Evolutionary conservation across 345 rosid genomes (phyloP).

Genomic region (Mangifera indica): DNA sequence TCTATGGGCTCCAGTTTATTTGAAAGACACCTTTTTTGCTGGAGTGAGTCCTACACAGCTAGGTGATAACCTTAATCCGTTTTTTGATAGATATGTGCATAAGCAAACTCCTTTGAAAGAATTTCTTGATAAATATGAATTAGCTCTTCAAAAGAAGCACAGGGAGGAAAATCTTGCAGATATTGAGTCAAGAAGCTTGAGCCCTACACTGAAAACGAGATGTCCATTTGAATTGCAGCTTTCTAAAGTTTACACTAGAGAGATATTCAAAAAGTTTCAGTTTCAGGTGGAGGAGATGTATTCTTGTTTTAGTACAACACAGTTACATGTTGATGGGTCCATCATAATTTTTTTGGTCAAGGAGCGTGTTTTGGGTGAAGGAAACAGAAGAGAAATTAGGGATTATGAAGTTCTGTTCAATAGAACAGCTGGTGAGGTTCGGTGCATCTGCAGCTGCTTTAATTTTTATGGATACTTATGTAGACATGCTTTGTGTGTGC

Average conservation of each 20-base stretch:
- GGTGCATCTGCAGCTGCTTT: constrained; percentile 88
- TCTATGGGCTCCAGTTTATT: constrained; percentile 79
- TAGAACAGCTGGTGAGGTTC: constrained; percentile 65
- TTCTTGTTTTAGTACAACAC: constrained; percentile 78
- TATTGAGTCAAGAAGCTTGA: constrained; percentile 50
- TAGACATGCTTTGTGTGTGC: constrained; percentile 78
- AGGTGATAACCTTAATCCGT: constrained; percentile 48
- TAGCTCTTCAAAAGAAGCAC: constrained; percentile 71
- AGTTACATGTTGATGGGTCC: constrained; percentile 63
- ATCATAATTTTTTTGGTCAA: constrained; percentile 65
- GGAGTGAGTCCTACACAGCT: constrained; percentile 55
- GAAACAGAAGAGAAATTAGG: constrained; percentile 52
- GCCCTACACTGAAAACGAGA: constrained; percentile 57
- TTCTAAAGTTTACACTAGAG: constrained; percentile 61
- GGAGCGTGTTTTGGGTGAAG: constrained; percentile 62
- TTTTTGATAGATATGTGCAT: constrained; percentile 67
- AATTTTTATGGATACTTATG: constrained; percentile 79
- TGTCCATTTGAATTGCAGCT: constrained; percentile 81
- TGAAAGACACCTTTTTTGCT: constrained; percentile 70
- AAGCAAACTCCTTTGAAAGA: constrained; percentile 83
- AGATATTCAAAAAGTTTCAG: constrained; percentile 73
- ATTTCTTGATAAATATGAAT: constrained; percentile 80
- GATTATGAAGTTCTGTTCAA: constrained; percentile 77
- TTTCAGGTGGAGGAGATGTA: constrained; percentile 83
- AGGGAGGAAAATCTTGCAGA: constrained; percentile 66